These are phyloP conservation scores for Microdochium bolleyi DNA, from an alignment of 2,329 filamentous ascomycete species.

Conservation along the genomic window DNA sequence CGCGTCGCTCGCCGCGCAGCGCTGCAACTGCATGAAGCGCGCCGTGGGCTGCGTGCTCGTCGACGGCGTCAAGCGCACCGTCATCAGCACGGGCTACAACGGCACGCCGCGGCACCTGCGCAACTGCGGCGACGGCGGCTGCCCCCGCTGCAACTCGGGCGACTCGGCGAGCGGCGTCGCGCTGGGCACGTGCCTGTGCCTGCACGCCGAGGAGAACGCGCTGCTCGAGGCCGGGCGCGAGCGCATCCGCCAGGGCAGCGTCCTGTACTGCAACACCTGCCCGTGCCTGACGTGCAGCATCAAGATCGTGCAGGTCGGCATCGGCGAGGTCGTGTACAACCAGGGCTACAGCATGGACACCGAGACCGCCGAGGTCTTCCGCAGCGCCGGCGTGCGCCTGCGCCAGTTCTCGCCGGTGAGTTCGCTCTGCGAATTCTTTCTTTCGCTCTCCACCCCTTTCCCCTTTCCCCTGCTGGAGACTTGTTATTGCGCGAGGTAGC, in stretches of 20 bases:
- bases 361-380: constrained; percentile 73
- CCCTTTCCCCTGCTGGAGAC: constrained; percentile 1
- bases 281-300: constrained; percentile 96
- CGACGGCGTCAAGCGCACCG: constrained; percentile 60
- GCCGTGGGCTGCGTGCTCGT: constrained; percentile 93
- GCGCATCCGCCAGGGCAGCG: constrained; percentile 71
- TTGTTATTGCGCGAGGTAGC: not conserved
- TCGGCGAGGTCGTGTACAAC: constrained; percentile 90
- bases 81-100: constrained; percentile 95
- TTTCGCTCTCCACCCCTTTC: constrained; percentile 3
- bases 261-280: constrained; percentile 92
- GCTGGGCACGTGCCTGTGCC: constrained; percentile 82
- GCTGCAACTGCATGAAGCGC: constrained; percentile 97
- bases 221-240: constrained; percentile 90
- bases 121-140: constrained; percentile 92
- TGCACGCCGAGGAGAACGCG: constrained; percentile 98
- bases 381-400: constrained; percentile 73
- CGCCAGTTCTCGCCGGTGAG: constrained; percentile 81
- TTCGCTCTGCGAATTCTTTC: too few species aligned
- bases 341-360: constrained; percentile 92
- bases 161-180: constrained; percentile 59
- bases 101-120: constrained; percentile 83
- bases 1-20: constrained; percentile 81
- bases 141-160: constrained; percentile 75
- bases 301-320: constrained; percentile 96